Base-by-base conservation (phyloP, 805 yeast species). In the Yarrowia sp. region DNA sequence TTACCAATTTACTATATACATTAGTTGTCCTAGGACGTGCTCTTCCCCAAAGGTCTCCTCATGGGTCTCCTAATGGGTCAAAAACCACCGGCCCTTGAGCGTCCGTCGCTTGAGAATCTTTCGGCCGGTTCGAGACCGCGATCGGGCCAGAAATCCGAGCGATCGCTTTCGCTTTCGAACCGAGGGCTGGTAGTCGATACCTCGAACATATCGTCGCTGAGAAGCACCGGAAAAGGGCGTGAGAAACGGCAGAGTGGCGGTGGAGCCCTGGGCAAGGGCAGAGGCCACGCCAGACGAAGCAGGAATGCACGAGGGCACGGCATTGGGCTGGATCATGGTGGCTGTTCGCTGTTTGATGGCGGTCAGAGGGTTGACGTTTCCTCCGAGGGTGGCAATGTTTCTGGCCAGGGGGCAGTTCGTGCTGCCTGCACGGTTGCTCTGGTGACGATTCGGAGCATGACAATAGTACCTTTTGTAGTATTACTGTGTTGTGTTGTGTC, bases 181-280 rank as follows among this genome's bases (percentile, higher is more conserved):
- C 67, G 91, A 87, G 62, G 99, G 99, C 77, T 93, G 98, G 77
- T 88, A 93, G 19, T 97, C 90, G 78, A 90, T 89, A 77, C 99
- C 98, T 78, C 97, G 85, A 40, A 93, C 81, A 88, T 92, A 87
- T 81, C 97, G 80, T 68, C 80, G 78, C 70, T 84, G 88, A 30
- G 52, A 54, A n/a, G 58, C 38, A 7, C 61, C 61, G 35, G 61
- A 54, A 14, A 54, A 54, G 35, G 61, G 61, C 12, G 61, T 54
- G 21, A 54, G 46, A 11, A 54, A 54, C 19, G 61, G 46, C 44
- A 54, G 46, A 7, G 61, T 26, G 24, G 61, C 7, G 14, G 61
- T 54, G 12, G 61, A 54, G 35, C 61, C 61, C 46, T 54, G 61
- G 46, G 61, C 61, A 2, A 54, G 61, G 1, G 61, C 61, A 7